A percentile compares a stretch with the other conserved stretches of the same genome.
phyloP scores from a whole-genome alignment of 2,329 filamentous ascomycete genomes.

The Exserohilum rostratum region DNA sequence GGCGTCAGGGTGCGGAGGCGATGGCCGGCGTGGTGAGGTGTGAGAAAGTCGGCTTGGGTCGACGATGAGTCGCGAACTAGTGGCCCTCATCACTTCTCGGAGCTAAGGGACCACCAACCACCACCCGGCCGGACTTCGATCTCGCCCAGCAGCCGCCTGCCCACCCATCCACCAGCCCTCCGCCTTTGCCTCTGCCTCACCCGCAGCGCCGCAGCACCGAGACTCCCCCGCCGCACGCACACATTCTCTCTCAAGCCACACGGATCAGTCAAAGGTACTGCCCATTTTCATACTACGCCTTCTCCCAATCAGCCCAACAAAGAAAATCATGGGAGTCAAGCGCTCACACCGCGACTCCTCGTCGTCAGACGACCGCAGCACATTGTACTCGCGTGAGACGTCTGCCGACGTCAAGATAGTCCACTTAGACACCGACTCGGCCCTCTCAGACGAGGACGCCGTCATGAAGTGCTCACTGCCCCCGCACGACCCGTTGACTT shows the following conservation, averaged over 20 bases:
- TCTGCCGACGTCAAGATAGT: constrained; percentile 51
- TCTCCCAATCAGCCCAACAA: constrained; percentile 14
- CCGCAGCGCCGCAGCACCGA: constrained; percentile 1
- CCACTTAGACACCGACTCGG: constrained; percentile 60
- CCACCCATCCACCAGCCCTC: neutral
- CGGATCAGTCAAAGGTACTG: constrained; percentile 34
- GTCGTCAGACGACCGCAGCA: constrained; percentile 48
- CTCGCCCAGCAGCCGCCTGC: constrained; percentile 1
- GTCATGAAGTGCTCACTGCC: constrained; percentile 82
- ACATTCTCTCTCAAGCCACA: constrained; percentile 3
- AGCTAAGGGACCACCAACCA: constrained; percentile 7
- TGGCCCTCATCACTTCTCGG: constrained; percentile 12
- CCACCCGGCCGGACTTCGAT: constrained; percentile 2
- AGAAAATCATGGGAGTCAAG: constrained; percentile 60
- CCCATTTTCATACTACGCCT: constrained; percentile 24
- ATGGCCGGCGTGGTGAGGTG: constrained; percentile 18
- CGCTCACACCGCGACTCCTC: constrained; percentile 62
- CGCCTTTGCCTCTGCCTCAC: neutral
- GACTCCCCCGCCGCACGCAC: constrained; percentile 13
- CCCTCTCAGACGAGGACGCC: constrained; percentile 37
- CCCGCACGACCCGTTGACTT: constrained; percentile 75
- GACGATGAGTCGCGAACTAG: constrained; percentile 18
- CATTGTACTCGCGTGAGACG: constrained; percentile 36
- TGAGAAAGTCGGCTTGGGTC: constrained; percentile 19
- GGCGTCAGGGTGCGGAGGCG: constrained; percentile 18